phyloP scores from a whole-genome alignment of 768 basidiomycete species.

The Strobilomyces dryophilus region DNA sequence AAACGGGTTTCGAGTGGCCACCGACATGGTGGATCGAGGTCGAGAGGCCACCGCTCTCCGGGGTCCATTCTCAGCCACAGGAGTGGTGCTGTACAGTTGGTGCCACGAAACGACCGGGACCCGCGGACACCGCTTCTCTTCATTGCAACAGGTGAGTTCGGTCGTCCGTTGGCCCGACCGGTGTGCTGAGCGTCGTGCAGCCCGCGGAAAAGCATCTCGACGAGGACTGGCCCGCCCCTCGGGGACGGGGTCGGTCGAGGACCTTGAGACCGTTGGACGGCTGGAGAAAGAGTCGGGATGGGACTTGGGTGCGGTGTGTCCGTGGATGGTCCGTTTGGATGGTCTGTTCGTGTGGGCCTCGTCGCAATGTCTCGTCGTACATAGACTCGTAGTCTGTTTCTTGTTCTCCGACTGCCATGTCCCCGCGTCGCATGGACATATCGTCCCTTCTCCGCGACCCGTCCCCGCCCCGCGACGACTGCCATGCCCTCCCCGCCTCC shows the following conservation, averaged over 20 bases:
- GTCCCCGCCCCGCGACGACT: conserved; percentile 1
- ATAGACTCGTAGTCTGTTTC: conserved; percentile 25
- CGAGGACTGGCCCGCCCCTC: conserved; percentile 68
- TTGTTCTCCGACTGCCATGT: conserved; percentile 36
- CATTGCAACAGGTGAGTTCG: conserved; percentile 45
- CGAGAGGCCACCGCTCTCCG: conserved; percentile 18
- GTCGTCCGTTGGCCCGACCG: neutral
- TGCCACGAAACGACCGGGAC: conserved; percentile 22
- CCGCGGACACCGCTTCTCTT: neutral
- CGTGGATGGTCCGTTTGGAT: conserved; percentile 51
- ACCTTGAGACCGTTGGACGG: conserved; percentile 84
- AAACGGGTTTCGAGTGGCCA: conserved; percentile 86
- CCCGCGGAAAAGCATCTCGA: conserved; percentile 84
- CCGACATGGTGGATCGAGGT: conserved; percentile 59
- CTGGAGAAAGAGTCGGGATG: conserved; percentile 70
- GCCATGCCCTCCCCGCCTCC: conserved; percentile 6
- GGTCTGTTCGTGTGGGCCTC: conserved; percentile 56
- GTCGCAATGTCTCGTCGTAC: conserved; percentile 94
- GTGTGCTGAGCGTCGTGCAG: conserved; percentile 31
- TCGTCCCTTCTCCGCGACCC: conserved; percentile 61
- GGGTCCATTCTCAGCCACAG: conserved; percentile 44
- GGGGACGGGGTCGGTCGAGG: conserved; percentile 75
- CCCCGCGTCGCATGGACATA: conserved; percentile 68
- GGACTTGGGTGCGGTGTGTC: conserved; percentile 85
- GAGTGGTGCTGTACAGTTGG: conserved; percentile 36